Conservation (phyloP, 2,329 filamentous ascomycete species). For the Lasiodiplodia sp. region DNA sequence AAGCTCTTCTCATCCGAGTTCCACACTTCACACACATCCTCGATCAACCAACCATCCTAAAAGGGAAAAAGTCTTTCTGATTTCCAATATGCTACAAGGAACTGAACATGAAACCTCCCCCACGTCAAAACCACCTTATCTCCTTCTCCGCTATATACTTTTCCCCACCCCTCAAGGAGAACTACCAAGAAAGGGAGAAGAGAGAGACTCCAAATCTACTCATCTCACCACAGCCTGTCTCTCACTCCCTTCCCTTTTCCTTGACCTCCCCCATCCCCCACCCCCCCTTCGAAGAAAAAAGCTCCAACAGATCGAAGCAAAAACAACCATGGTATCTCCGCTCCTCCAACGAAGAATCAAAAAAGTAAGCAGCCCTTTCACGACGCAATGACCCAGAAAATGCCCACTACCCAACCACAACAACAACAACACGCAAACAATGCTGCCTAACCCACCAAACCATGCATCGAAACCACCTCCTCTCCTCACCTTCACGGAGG, state of each 20-base stretch:
- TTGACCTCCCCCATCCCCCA: neutral
- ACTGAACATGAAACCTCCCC: neutral
- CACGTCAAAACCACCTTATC: neutral
- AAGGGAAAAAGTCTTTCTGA: neutral
- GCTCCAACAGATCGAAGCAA: neutral
- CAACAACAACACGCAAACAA: neutral
- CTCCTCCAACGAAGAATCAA: neutral
- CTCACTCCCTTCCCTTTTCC: neutral
- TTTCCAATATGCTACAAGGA: slow-evolving; percentile 2
- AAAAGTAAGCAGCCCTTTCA: neutral
- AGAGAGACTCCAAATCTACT: too few species aligned
- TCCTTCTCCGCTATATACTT: neutral
- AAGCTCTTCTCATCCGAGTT: neutral
- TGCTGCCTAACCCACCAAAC: neutral
- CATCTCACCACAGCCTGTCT: neutral
- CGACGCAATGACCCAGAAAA: neutral
- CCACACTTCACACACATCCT: neutral
- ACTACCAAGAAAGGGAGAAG: neutral
- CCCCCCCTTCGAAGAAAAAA: neutral
- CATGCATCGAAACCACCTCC: neutral
- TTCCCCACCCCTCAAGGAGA: neutral
- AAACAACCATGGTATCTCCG: neutral
- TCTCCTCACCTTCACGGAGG: neutral
- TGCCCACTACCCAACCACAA: neutral
- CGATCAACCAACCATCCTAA: neutral